Evolutionary conservation across 1,139 yeast genomes (phyloP).

Genomic region (Debaryomycetaceae sp.): DNA sequence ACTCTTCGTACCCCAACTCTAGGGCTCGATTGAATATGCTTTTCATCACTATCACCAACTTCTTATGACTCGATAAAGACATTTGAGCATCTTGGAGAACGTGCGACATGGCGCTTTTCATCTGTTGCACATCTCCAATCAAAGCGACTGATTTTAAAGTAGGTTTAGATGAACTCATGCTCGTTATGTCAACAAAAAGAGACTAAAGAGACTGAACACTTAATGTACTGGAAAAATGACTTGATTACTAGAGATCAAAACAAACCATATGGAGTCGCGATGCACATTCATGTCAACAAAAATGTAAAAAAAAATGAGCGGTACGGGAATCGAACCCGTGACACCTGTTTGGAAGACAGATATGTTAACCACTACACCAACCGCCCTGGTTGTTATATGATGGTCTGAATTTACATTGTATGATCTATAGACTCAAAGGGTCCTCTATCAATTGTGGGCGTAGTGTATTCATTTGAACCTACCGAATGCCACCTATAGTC

Average conservation of each 20-base stretch:
- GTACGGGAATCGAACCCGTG: conserved; percentile 79
- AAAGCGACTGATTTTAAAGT: conserved; percentile 18
- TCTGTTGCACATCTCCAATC: conserved; percentile 23
- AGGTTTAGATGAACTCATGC: conserved; percentile 10
- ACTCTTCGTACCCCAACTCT: conserved; percentile 48
- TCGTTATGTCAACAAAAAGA: background rate
- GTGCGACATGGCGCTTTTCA: conserved; percentile 50
- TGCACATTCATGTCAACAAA: background rate
- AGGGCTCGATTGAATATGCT: conserved; percentile 57
- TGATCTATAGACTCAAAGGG: too few species aligned
- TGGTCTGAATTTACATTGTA: too few species aligned
- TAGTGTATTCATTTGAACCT: too few species aligned
- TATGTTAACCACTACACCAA: conserved; percentile 51
- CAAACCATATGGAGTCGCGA: background rate
- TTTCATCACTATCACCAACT: conserved; percentile 62
- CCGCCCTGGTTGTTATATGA: conserved; percentile 26
- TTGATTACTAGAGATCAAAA: background rate
- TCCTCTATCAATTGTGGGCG: too few species aligned
- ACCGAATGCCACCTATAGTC: too few species aligned
- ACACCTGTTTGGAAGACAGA: conserved; percentile 75
- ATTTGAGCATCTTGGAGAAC: conserved; percentile 81
- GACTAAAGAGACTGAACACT: background rate
- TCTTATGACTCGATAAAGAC: conserved; percentile 72
- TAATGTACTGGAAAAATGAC: background rate
- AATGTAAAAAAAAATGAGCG: conserved; percentile 49